A percentile compares a stretch with the other conserved stretches of the same genome.
These are phyloP conservation scores for Candida methanosorbosa DNA, from an alignment of 805 yeast species.

Conservation along the genomic window DNA sequence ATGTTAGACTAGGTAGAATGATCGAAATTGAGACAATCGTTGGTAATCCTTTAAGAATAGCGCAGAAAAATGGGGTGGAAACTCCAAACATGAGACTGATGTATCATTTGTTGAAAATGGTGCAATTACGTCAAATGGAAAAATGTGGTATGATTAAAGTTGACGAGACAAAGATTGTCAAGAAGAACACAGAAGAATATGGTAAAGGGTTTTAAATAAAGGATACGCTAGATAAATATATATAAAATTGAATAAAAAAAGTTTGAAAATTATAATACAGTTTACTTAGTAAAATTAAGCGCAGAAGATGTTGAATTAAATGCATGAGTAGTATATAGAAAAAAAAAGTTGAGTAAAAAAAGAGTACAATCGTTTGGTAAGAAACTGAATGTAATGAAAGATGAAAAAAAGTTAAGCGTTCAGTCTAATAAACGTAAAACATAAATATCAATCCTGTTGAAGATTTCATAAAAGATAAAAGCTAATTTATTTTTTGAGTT, in stretches of 20 bases:
- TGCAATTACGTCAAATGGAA: slow-evolving; percentile 56
- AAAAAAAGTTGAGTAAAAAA: no score
- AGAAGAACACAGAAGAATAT: not conserved
- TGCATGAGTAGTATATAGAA: not conserved
- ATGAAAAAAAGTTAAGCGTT: not conserved
- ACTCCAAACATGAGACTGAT: slow-evolving; percentile 52
- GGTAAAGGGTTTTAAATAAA: slow-evolving; percentile 1
- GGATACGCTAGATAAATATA: not conserved
- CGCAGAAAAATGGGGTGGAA: slow-evolving; percentile 27
- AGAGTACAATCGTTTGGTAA: no score
- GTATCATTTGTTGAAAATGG: slow-evolving; percentile 47
- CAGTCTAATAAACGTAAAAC: no score
- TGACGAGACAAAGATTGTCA: not conserved
- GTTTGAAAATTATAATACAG: no score
- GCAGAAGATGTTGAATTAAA: not conserved
- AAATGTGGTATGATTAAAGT: slow-evolving; percentile 14
- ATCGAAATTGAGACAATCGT: slow-evolving; percentile 34
- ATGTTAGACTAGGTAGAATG: slow-evolving; percentile 25
- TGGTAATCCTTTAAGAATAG: slow-evolving; percentile 30
- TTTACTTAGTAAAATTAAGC: no score
- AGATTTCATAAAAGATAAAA: no score
- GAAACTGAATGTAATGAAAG: no score
- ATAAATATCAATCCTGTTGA: slow-evolving; percentile 2
- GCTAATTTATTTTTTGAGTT: not conserved
- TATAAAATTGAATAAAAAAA: no score